These are phyloP conservation scores for Puccinellia tenuiflora DNA, from an alignment of 176 grass and related monocot species.

Conservation along the genomic window DNA sequence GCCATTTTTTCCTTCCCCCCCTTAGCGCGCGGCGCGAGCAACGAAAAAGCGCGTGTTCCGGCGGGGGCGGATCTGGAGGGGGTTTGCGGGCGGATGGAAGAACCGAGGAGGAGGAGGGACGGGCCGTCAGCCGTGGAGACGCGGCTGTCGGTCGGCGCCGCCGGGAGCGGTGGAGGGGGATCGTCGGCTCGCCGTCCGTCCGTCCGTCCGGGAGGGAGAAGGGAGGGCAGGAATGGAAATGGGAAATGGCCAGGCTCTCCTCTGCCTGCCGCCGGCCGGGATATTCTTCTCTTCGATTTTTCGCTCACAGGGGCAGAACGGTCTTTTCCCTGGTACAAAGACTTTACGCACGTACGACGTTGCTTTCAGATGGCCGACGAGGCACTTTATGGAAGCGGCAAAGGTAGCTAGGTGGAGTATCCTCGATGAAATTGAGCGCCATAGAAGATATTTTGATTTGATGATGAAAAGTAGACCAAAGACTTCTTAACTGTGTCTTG, in stretches of 20 bases:
- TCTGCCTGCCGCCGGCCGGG: background rate
- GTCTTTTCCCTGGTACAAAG: background rate
- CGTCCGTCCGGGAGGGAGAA: background rate
- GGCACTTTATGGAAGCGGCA: too few species aligned
- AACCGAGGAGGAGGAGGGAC: background rate
- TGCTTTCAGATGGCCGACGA: too few species aligned
- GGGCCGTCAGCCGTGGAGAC: background rate
- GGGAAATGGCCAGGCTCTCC: background rate
- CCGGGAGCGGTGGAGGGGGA: background rate
- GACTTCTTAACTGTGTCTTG: too few species aligned
- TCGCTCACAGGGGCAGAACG: background rate
- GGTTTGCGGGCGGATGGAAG: background rate
- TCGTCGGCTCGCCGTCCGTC: background rate
- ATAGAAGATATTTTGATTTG: too few species aligned
- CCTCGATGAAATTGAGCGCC: too few species aligned
- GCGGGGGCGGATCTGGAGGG: background rate
- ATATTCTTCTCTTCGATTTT: background rate
- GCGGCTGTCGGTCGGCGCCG: background rate
- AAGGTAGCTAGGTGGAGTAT: too few species aligned
- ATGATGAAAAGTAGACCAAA: too few species aligned
- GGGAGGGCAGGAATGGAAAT: background rate
- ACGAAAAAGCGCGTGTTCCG: background rate
- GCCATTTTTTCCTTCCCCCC: conserved; percentile 23
- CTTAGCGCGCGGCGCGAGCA: background rate
- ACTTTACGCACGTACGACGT: too few species aligned